Evolutionary conservation across 305 asterid genomes (phyloP), one percentile per base, ranked within the genome.

Genomic region (Ilex paraguariensis): DNA sequence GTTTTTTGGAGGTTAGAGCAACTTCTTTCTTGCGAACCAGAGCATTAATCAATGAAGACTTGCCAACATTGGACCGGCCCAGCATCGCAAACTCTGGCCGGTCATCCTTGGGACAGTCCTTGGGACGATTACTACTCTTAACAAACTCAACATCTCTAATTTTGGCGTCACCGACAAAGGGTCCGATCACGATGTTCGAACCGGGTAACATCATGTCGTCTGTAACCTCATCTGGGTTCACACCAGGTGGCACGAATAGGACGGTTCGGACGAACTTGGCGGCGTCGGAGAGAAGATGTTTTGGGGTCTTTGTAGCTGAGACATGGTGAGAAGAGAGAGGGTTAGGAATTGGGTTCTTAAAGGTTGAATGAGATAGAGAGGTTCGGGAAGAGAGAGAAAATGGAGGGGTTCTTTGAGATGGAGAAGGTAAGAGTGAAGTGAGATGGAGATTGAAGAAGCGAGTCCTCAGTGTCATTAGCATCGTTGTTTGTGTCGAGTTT

Each of bases 11-110:
- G 66, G 98, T 92, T 51, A 92, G 91, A 56, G 97, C 98, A 63
- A 92, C 86, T 60, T 92, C 95, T 73, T 85, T 92, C 63, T 85
- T 92, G 31, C 85, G 84, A 57, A 82, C 89, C 75, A 92, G 59
- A 59, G 82, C 79, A 75, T 89, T 92, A 60, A 92, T 87, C 33
- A 92, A 90, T 2, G 97, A 92, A 16, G 97, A 92, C 63, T 92
- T 92, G 12, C 98, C 98, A 15, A 92, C 97, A 77, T 92, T 92
- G 28, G 98, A 92, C 75, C 98, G 79, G 61, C 98, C 98, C 84
- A 89, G 62, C 96, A 92, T 82, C 32, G 98, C 95, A 64, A 92
- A 92, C 68, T 92, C 97, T 1, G 97, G 97, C 54, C 80, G 72
- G 30, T 75, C 85, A 53, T 92, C 93, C 60, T 68, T 82, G 3